Percentiles rank a stretch among this genome's conserved stretches.
phyloP scores from a whole-genome alignment of 2,329 filamentous ascomycete genomes.

The Claviceps citrina region DNA sequence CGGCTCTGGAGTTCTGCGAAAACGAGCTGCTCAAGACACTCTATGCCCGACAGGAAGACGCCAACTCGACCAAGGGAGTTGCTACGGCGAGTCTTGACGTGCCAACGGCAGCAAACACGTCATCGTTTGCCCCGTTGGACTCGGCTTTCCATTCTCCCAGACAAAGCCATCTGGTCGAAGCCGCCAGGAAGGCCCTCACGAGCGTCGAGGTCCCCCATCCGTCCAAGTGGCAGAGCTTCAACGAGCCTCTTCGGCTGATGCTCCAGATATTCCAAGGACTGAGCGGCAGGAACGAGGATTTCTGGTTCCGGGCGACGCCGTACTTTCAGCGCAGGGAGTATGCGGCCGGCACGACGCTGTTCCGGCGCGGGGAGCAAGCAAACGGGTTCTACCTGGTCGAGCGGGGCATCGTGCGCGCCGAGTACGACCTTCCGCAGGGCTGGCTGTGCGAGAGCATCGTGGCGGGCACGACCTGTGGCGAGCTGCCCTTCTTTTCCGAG shows the following conservation, averaged over 20 bases:
- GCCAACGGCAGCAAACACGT: conserved; percentile 21
- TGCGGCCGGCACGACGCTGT: conserved; percentile 55
- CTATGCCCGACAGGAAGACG: conserved; percentile 53
- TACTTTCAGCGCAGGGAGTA: conserved; percentile 64
- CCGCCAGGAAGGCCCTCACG: conserved; percentile 59
- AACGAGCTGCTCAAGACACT: conserved; percentile 79
- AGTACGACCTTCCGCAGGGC: conserved; percentile 84
- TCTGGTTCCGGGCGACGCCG: conserved; percentile 69
- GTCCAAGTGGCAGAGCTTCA: conserved; percentile 69
- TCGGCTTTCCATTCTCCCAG: conserved; percentile 61
- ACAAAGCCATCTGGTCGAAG: conserved; percentile 58
- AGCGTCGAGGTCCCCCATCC: conserved; percentile 45
- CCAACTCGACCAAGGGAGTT: conserved; percentile 29
- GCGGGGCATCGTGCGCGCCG: conserved; percentile 71
- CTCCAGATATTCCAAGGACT: conserved; percentile 90
- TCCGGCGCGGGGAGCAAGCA: conserved; percentile 59
- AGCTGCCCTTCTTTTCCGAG: conserved; percentile 89
- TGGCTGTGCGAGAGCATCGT: conserved; percentile 82
- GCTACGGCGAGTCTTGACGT: conserved; percentile 33
- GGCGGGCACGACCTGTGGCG: conserved; percentile 85
- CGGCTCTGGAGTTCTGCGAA: conserved; percentile 83
- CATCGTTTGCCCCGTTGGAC: conserved; percentile 21
- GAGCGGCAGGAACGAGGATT: conserved; percentile 76
- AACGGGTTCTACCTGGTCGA: conserved; percentile 85
- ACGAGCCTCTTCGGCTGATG: conserved; percentile 79